Percentiles rank a stretch among this genome's conserved stretches.
Conservation (phyloP, 148 eudicot genomes). For the Gaultheria prostrata region DNA sequence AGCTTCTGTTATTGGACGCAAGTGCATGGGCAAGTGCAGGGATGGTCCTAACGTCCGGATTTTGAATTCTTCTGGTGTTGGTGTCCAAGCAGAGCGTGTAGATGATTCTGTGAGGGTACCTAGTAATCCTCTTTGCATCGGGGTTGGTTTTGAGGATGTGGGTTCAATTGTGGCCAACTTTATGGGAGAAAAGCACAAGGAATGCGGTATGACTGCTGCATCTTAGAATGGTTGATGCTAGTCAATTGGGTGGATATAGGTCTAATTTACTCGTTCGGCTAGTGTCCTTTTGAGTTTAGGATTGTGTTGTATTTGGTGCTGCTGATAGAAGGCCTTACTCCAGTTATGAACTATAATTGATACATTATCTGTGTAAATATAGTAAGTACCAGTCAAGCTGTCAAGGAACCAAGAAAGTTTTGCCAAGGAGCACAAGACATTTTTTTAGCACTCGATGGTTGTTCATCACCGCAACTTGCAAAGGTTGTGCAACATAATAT, state of each 20-base stretch:
- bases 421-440: not conserved
- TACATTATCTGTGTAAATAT: not conserved
- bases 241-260: not conserved
- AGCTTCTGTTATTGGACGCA: conserved; percentile 67
- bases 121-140: conserved; percentile 45
- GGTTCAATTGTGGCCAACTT: conserved; percentile 49
- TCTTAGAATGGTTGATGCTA: conserved; percentile 8
- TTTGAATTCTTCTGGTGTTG: conserved; percentile 17
- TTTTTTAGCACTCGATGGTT: not conserved
- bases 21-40: conserved; percentile 92
- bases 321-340: not conserved
- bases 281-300: not conserved
- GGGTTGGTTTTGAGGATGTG: conserved; percentile 82
- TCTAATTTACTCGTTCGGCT: not conserved
- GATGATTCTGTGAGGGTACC: conserved; percentile 37
- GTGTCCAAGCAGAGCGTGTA: not conserved
- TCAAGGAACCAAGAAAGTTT: not conserved
- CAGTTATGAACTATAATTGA: not conserved
- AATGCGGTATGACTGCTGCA: conserved; percentile 25
- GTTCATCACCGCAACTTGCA: not conserved
- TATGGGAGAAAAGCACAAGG: conserved; percentile 34
- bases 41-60: conserved; percentile 70
- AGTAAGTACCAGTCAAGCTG: not conserved
- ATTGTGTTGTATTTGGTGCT: not conserved
- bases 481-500: not conserved